Evolutionary conservation across 371 early-diverging fungal species (phyloP), one percentile per base, ranked within the genome.

Genomic region (Mucor mucedo): DNA sequence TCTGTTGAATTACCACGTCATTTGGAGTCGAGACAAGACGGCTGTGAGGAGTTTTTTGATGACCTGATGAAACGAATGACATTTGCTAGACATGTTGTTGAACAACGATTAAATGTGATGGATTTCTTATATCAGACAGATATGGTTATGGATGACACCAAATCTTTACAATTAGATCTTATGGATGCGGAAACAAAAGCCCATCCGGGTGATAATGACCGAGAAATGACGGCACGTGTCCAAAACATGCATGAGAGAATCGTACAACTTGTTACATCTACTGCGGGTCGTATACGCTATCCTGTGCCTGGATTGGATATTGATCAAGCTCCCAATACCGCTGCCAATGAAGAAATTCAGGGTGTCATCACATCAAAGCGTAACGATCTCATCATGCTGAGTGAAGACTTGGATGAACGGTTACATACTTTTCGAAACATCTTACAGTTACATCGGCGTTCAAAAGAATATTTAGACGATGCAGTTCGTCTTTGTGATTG

Each of bases 41-140:
- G 29, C 0, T 72, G 78, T 41, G 83, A 83, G 33, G 70, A 75
- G 13, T 50, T 53, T 0, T 75, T 78, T 60, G 77, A 77, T 41
- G 62, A 66, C 7, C 54, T 84, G 54, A 65, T 68, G 49, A 64
- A 74, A 16, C 71, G 79, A 0, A 69, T 73, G 35, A 49, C 65
- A 0, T 82, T 80, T 61, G 71, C 80, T 5, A 70, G 79, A 30
- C 56, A 79, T 14, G 75, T 84, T 0, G 75, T 84, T 0, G 77
- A 77, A 33, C 85, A 84, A 49, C 76, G 78, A 5, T 57, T 83
- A 33, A 71, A 68, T 28, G 68, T 84, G 40, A 68, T 73, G 70
- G 83, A 82, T 10, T 82, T 77, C 48, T 33, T 79, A 33, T 58
- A 82, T 21, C 77, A 76, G 56, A 68, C 55, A 2, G 62, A 71